Percentiles rank a stretch among this genome's conserved stretches.
These are phyloP conservation scores for Flammula alnicola DNA, from an alignment of 1,284 basidiomycete species.

Conservation along the genomic window DNA sequence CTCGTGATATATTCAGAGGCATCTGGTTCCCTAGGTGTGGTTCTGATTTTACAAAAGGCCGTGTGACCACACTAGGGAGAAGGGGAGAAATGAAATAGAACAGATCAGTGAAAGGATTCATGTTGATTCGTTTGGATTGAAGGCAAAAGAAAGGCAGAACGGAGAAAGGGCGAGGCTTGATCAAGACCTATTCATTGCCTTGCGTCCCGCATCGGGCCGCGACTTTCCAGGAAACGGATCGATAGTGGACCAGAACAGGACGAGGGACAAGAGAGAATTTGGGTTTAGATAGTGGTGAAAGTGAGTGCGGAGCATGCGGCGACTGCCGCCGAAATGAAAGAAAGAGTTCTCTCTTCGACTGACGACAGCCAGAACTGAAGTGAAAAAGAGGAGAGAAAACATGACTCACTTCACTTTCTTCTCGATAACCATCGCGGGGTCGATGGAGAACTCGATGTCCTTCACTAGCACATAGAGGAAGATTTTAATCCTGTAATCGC, in stretches of 20 bases:
- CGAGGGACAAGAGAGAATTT: constrained; percentile 17
- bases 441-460: constrained; percentile 59
- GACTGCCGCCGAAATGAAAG: constrained; percentile 12
- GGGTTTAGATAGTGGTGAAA: constrained; percentile 7
- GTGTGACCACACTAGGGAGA: constrained; percentile 35
- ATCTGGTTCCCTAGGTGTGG: constrained; percentile 34
- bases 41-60: constrained; percentile 43
- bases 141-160: constrained; percentile 3
- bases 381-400: constrained; percentile 21
- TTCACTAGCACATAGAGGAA: constrained; percentile 61
- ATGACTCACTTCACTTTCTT: constrained; percentile 70
- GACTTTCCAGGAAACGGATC: not conserved
- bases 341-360: not conserved
- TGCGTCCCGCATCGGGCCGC: not conserved
- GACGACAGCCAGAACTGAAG: constrained; percentile 3
- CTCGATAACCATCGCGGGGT: constrained; percentile 59
- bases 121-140: no score
- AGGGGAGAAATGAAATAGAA: constrained; percentile 10
- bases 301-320: not conserved
- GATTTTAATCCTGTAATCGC: constrained; percentile 56
- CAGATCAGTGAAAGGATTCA: constrained; percentile 12
- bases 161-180: no score
- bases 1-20: constrained; percentile 31
- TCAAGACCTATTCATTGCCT: no score
- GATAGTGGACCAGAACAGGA: constrained; percentile 30